Percentiles rank a stretch among this genome's conserved stretches.
Evolutionary conservation across 1,139 yeast genomes (phyloP).

Genomic region (Kluyveromyces sp.): DNA sequence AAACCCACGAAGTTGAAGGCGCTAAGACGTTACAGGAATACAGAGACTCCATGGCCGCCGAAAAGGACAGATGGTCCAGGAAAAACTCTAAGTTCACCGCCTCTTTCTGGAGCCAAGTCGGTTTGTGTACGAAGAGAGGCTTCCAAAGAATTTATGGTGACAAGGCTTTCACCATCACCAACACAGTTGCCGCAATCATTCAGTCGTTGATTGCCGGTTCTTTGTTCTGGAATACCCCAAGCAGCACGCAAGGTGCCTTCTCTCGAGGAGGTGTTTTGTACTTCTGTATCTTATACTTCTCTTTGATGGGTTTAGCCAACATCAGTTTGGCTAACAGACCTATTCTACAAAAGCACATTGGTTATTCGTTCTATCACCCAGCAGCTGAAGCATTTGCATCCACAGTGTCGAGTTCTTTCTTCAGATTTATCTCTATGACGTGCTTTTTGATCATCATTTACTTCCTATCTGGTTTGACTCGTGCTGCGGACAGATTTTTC

Average conservation of each 20-base stretch:
- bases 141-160: constrained; percentile 48
- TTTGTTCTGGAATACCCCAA: constrained; percentile 39
- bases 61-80: constrained; percentile 35
- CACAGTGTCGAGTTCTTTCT: constrained; percentile 42
- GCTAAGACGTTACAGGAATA: constrained; percentile 37
- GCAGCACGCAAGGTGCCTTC: constrained; percentile 43
- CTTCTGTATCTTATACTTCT: constrained; percentile 46
- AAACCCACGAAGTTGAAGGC: constrained; percentile 32
- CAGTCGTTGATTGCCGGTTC: constrained; percentile 48
- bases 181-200: constrained; percentile 40
- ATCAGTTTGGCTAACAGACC: constrained; percentile 47
- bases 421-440: constrained; percentile 40
- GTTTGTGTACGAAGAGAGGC: constrained; percentile 42
- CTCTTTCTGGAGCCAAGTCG: constrained; percentile 41
- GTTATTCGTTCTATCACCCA: constrained; percentile 51
- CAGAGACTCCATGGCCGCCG: constrained; percentile 37
- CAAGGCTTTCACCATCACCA: constrained; percentile 42
- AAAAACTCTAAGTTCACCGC: constrained; percentile 43
- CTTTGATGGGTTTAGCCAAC: constrained; percentile 51
- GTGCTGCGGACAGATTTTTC: constrained; percentile 51
- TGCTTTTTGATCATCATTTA: constrained; percentile 42
- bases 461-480: constrained; percentile 45
- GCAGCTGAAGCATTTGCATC: constrained; percentile 51
- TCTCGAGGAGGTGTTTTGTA: constrained; percentile 54
- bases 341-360: constrained; percentile 49